Evolutionary conservation across 441 rosid species (phyloP).

Genomic region (Hura crepitans): DNA sequence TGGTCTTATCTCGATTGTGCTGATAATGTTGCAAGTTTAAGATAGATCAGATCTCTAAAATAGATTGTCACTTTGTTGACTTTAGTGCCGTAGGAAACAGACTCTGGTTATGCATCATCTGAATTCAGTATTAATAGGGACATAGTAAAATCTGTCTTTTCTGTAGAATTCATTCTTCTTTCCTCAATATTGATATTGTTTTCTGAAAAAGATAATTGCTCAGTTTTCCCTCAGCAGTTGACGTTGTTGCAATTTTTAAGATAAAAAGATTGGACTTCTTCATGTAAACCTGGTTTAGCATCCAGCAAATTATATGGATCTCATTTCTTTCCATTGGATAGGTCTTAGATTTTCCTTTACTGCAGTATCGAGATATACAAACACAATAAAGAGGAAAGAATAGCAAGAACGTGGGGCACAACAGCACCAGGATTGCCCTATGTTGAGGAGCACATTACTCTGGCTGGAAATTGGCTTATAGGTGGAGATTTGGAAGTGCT

Average conservation of each 20-base stretch:
- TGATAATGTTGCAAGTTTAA: not conserved
- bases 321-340: not conserved
- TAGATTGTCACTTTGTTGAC: not conserved
- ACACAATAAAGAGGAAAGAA: constrained; percentile 88
- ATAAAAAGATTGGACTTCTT: not conserved
- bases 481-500: constrained; percentile 87
- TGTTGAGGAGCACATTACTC: constrained; percentile 59
- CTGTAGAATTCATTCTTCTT: not conserved
- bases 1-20: not conserved
- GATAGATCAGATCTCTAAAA: not conserved
- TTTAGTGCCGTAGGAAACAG: not conserved
- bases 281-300: not conserved
- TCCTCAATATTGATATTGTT: not conserved
- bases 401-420: constrained; percentile 91
- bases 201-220: not conserved
- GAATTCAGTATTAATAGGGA: not conserved
- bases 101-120: not conserved
- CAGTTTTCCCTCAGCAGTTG: not conserved
- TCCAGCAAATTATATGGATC: not conserved
- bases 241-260: not conserved
- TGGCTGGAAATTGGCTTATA: constrained; percentile 83
- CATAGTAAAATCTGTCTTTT: not conserved
- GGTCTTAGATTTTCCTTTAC: constrained; percentile 1
- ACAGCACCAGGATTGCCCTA: constrained; percentile 87
- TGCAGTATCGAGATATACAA: constrained; percentile 79